Percentiles rank a stretch among this genome's conserved stretches.
These are phyloP conservation scores for Lithocarpus polystachyus DNA, from an alignment of 306 rosid genomes.

Conservation along the genomic window DNA sequence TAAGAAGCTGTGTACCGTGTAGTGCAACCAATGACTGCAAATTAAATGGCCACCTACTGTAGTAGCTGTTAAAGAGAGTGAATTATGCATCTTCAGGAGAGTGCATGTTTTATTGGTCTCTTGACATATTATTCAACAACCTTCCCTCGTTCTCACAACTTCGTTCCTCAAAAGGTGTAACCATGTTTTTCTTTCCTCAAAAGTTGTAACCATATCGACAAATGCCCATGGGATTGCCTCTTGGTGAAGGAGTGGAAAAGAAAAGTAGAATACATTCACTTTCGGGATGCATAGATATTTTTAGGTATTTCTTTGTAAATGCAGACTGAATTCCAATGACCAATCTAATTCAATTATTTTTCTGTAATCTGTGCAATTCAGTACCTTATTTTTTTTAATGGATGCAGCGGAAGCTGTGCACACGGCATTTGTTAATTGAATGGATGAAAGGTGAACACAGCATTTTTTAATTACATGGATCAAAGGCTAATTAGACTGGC, in stretches of 20 bases:
- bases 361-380: neutral
- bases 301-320: constrained; percentile 25
- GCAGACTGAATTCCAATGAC: neutral
- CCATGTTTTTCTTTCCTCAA: neutral
- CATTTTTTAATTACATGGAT: too few species aligned
- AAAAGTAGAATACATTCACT: neutral
- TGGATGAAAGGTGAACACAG: too few species aligned
- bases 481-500: neutral
- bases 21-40: neutral
- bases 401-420: too few species aligned
- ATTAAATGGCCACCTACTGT: neutral
- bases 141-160: neutral
- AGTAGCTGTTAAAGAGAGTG: neutral
- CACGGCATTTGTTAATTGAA: too few species aligned
- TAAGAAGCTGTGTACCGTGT: neutral
- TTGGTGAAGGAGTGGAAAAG: neutral
- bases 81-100: neutral
- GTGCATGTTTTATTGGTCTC: neutral
- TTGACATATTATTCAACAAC: neutral
- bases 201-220: too few species aligned
- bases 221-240: neutral
- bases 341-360: constrained; percentile 2
- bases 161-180: neutral
- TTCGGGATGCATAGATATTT: neutral
- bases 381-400: too few species aligned